These are phyloP conservation scores for cucumber (Cucumis sativus) DNA, from an alignment of 306 rosid species.

Conservation along the genomic window DNA sequence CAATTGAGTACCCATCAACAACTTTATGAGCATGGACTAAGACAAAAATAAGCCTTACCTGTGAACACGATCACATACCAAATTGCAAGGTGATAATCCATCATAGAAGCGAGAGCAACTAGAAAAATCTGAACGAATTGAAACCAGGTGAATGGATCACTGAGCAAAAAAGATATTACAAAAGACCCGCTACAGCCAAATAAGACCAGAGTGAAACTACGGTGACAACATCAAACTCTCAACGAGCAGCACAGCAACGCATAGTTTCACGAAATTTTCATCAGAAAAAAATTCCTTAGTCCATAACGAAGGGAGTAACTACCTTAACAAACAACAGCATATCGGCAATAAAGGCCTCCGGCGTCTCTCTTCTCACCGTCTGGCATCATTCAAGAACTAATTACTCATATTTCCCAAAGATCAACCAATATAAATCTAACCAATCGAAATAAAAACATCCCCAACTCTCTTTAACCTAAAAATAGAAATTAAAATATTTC, in stretches of 20 bases:
- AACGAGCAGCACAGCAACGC: background rate
- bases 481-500: background rate
- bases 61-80: slow-evolving; percentile 55
- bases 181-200: background rate
- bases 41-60: slow-evolving; percentile 34
- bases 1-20: background rate
- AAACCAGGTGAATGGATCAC: background rate
- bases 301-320: background rate
- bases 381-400: slow-evolving; percentile 12
- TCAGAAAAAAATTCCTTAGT: background rate
- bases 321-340: slow-evolving; percentile 72
- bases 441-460: background rate
- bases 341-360: slow-evolving; percentile 67
- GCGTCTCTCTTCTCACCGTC: slow-evolving; percentile 69
- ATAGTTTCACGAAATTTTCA: background rate
- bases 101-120: slow-evolving; percentile 42
- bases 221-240: background rate
- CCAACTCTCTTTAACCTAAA: background rate
- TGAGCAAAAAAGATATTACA: slow-evolving; percentile 10
- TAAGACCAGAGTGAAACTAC: slow-evolving; percentile 6
- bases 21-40: background rate
- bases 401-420: background rate
- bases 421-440: background rate
- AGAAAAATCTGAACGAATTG: slow-evolving; percentile 59
- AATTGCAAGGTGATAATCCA: slow-evolving; percentile 72